Percentiles rank a stretch among this genome's conserved stretches.
phyloP scores from a whole-genome alignment of 257 asterid species.

The Lithospermum erythrorhizon region DNA sequence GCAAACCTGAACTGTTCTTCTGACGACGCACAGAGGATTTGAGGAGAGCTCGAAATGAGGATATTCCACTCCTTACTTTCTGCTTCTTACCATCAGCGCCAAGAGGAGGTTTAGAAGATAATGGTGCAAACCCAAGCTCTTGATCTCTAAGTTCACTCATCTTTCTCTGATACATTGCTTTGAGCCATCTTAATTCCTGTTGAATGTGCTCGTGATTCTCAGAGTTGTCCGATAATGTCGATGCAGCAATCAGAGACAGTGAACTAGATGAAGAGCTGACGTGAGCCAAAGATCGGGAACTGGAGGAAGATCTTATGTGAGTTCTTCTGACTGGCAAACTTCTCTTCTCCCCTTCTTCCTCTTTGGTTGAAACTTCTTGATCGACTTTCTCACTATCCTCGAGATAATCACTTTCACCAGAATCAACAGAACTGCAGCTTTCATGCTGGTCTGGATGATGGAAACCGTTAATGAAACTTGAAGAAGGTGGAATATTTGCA shows the following conservation, averaged over 20 bases:
- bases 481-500: slow-evolving; percentile 14
- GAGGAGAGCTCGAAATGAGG: slow-evolving; percentile 1
- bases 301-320: slow-evolving; percentile 5
- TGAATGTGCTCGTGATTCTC: slow-evolving; percentile 22
- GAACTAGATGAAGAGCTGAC: slow-evolving; percentile 13
- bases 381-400: slow-evolving; percentile 24
- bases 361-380: slow-evolving; percentile 11
- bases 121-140: slow-evolving; percentile 15
- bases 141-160: slow-evolving; percentile 21
- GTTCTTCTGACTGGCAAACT: not conserved
- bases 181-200: slow-evolving; percentile 35
- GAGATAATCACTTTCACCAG: slow-evolving; percentile 20
- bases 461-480: slow-evolving; percentile 19
- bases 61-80: slow-evolving; percentile 1
- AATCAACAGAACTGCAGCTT: slow-evolving; percentile 28
- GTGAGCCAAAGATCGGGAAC: slow-evolving; percentile 11
- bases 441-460: slow-evolving; percentile 27
- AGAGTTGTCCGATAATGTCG: slow-evolving; percentile 13
- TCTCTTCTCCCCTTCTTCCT: not conserved
- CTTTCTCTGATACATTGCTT: slow-evolving; percentile 19
- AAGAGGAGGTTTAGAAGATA: slow-evolving; percentile 9
- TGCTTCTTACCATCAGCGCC: slow-evolving; percentile 4
- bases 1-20: slow-evolving; percentile 7
- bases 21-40: slow-evolving; percentile 8
- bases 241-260: slow-evolving; percentile 14